These are phyloP conservation scores for Dioscorea alata DNA, from an alignment of 106 monocot species.

Conservation along the genomic window DNA sequence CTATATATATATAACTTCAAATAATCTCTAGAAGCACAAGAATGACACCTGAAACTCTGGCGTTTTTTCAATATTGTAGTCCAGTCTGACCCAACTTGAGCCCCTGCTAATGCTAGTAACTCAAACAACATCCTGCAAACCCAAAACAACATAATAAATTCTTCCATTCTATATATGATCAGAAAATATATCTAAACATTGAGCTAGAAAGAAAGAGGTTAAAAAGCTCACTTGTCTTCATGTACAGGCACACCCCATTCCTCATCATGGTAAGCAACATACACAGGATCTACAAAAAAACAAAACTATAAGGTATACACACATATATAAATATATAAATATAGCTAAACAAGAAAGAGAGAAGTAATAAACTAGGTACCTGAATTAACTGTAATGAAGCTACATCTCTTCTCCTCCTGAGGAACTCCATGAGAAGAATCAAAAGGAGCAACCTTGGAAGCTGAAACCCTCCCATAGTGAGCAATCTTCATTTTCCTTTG, in stretches of 20 bases:
- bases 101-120: constrained; percentile 13
- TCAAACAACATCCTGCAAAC: constrained; percentile 18
- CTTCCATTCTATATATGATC: neutral
- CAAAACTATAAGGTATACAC: neutral
- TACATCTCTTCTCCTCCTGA: constrained; percentile 69
- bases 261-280: constrained; percentile 43
- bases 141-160: neutral
- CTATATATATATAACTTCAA: neutral
- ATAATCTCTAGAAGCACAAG: neutral
- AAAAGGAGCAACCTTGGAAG: too few relatives aligned
- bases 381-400: constrained; percentile 69
- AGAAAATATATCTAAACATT: neutral
- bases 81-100: constrained; percentile 18
- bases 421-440: too few relatives aligned
- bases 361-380: constrained; percentile 22
- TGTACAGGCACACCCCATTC: constrained; percentile 44
- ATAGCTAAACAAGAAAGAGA: too few relatives aligned
- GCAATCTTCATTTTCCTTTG: constrained; percentile 77
- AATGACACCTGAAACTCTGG: constrained; percentile 8
- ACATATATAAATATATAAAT: neutral
- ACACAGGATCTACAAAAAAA: constrained; percentile 18
- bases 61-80: constrained; percentile 13
- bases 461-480: constrained; percentile 52
- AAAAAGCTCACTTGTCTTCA: constrained; percentile 8
- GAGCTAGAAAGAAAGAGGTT: too few relatives aligned